A percentile compares a stretch with the other conserved stretches of the same genome.
phyloP scores from a whole-genome alignment of 495 filamentous ascomycete species.

The Hyaloscypha variabilis region DNA sequence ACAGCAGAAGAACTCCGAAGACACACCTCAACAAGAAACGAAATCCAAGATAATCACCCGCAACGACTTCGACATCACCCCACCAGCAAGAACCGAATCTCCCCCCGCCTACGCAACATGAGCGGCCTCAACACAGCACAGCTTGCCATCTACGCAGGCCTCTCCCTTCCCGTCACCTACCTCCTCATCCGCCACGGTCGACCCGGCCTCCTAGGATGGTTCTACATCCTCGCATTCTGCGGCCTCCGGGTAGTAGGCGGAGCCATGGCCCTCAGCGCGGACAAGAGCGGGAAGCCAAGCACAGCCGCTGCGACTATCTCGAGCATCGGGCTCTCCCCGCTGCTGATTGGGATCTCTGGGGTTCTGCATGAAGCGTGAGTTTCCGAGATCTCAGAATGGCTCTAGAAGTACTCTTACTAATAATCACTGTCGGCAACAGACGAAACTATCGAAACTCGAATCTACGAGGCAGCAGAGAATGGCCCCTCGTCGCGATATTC shows the following conservation, averaged over 20 bases:
- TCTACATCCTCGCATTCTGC: slow-evolving; percentile 43
- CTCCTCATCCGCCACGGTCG: slow-evolving; percentile 38
- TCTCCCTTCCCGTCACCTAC: slow-evolving; percentile 37
- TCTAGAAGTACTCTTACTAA: not conserved
- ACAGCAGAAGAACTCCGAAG: not conserved
- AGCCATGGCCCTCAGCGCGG: slow-evolving; percentile 35
- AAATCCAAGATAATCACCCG: not conserved
- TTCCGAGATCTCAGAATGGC: not conserved
- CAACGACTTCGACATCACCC: not conserved
- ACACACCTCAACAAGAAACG: not conserved
- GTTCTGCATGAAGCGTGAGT: slow-evolving; percentile 47
- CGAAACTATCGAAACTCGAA: slow-evolving; percentile 8
- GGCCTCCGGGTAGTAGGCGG: slow-evolving; percentile 39
- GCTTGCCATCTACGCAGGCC: slow-evolving; percentile 39
- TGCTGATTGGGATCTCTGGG: slow-evolving; percentile 41
- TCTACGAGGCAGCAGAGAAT: not conserved
- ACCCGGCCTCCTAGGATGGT: slow-evolving; percentile 42
- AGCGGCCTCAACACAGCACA: slow-evolving; percentile 36
- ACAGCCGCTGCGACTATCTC: slow-evolving; percentile 39
- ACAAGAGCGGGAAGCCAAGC: slow-evolving; percentile 18
- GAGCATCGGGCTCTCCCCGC: slow-evolving; percentile 46
- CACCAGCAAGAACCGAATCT: not conserved
- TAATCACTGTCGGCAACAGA: not conserved
- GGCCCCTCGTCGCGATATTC: not conserved
- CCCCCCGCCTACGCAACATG: not conserved